Conservation (phyloP, 169 alveolate species). For the Amoebophrya sp. region DNA sequence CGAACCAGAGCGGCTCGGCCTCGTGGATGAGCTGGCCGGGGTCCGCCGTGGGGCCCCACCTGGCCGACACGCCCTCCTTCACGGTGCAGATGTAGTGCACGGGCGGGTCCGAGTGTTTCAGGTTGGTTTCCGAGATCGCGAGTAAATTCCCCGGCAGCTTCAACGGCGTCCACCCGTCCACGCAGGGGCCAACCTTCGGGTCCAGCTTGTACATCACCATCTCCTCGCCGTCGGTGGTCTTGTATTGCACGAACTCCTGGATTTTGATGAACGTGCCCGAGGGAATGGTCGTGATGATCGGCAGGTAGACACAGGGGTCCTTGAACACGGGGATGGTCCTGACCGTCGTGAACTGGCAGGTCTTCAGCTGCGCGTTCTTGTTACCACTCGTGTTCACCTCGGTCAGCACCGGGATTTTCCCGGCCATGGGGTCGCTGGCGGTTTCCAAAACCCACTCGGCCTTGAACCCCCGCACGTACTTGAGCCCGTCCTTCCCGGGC, state of each 20-base stretch:
- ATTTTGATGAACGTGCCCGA: background rate
- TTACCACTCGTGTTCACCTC: background rate
- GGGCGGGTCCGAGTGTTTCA: background rate
- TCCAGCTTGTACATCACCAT: background rate
- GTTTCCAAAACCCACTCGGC: background rate
- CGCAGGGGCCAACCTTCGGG: background rate
- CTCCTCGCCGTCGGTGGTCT: background rate
- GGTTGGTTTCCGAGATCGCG: background rate
- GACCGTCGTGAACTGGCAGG: background rate
- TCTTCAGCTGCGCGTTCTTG: background rate
- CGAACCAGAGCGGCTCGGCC: background rate
- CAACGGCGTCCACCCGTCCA: background rate
- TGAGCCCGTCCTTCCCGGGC: background rate
- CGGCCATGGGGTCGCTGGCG: background rate
- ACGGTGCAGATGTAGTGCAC: background rate
- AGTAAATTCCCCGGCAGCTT: background rate
- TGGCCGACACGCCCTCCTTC: background rate
- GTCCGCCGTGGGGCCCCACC: constrained; percentile 17
- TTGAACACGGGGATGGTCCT: background rate
- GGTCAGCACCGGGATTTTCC: background rate
- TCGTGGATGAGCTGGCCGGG: background rate
- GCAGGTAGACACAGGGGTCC: background rate
- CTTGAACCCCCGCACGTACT: background rate
- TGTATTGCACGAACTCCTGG: background rate
- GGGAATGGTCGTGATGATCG: background rate